Evolutionary conservation across 2,329 filamentous ascomycete genomes (phyloP).

Genomic region (Pyrenophora graminea): DNA sequence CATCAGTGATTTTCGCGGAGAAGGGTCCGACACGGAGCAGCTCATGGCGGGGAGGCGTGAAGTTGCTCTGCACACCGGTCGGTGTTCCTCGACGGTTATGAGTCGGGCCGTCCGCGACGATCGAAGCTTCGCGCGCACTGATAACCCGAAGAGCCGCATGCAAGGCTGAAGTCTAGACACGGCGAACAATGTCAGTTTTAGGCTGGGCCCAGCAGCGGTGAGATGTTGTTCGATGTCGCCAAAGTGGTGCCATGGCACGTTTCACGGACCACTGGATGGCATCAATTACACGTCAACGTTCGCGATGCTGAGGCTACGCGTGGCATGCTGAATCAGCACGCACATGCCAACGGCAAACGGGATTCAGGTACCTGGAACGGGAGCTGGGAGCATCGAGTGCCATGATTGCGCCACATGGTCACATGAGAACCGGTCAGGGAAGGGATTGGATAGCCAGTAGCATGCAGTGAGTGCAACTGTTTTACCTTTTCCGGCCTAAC

Average conservation of each 20-base stretch:
- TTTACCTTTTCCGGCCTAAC: conserved; percentile 23
- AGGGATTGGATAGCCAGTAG: background rate
- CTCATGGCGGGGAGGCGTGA: background rate
- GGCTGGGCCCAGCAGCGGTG: conserved; percentile 14
- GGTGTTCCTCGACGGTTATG: conserved; percentile 2
- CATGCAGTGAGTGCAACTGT: conserved; percentile 26
- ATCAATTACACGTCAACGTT: conserved; percentile 21
- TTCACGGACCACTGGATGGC: conserved; percentile 16
- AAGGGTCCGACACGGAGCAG: too few relatives aligned
- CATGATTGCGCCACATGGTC: conserved; percentile 4
- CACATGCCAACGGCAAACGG: background rate
- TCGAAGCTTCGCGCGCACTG: background rate
- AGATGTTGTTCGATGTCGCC: conserved; percentile 12
- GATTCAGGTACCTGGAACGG: background rate
- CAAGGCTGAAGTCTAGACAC: conserved; percentile 13
- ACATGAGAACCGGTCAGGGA: background rate
- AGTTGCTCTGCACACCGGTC: background rate
- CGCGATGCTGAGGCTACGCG: conserved; percentile 24
- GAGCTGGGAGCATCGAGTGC: conserved; percentile 6
- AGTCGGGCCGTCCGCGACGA: conserved; percentile 7
- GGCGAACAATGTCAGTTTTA: background rate
- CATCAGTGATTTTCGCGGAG: too few relatives aligned
- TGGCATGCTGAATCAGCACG: conserved; percentile 19
- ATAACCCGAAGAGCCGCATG: conserved; percentile 13
- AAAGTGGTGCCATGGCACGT: conserved; percentile 24